Conservation (phyloP, 371 early-diverging fungal genomes). For the Hamiltosporidium magnivora region DNA sequence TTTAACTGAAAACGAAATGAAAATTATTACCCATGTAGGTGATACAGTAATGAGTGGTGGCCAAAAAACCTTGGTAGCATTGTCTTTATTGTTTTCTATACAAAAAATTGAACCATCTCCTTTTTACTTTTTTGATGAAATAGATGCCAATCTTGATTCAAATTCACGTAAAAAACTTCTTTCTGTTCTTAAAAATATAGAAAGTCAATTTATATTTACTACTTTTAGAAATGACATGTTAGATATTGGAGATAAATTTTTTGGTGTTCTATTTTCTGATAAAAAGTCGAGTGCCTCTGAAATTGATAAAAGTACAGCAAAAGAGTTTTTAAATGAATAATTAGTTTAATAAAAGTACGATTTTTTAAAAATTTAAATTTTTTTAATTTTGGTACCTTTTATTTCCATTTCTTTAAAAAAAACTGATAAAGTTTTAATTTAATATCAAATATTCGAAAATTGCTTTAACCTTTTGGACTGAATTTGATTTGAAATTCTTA, state of each 20-base stretch:
- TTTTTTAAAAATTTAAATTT: too few species aligned
- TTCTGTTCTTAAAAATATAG: constrained; percentile 24
- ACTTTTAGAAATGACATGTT: constrained; percentile 48
- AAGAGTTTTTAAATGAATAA: neutral
- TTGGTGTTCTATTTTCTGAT: constrained; percentile 2
- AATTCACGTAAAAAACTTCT: constrained; percentile 15
- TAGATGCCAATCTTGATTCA: constrained; percentile 56
- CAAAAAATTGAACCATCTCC: constrained; percentile 53
- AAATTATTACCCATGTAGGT: neutral
- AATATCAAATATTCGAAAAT: too few species aligned
- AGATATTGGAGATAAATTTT: constrained; percentile 35
- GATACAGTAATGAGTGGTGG: constrained; percentile 39
- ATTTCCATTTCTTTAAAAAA: too few species aligned
- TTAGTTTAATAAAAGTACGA: too few species aligned
- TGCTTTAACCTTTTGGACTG: too few species aligned
- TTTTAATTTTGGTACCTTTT: too few species aligned
- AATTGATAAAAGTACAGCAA: neutral
- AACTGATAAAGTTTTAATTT: too few species aligned
- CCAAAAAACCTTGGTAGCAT: constrained; percentile 50
- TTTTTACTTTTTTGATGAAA: constrained; percentile 56
- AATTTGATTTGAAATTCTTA: too few species aligned
- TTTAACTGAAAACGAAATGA: neutral
- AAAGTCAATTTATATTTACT: constrained; percentile 47
- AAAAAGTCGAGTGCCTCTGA: neutral
- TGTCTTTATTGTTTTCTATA: constrained; percentile 51